Percentiles rank a stretch among this genome's conserved stretches.
Evolutionary conservation across 2,329 filamentous ascomycete species (phyloP).

Genomic region (Albifimbria verrucaria): DNA sequence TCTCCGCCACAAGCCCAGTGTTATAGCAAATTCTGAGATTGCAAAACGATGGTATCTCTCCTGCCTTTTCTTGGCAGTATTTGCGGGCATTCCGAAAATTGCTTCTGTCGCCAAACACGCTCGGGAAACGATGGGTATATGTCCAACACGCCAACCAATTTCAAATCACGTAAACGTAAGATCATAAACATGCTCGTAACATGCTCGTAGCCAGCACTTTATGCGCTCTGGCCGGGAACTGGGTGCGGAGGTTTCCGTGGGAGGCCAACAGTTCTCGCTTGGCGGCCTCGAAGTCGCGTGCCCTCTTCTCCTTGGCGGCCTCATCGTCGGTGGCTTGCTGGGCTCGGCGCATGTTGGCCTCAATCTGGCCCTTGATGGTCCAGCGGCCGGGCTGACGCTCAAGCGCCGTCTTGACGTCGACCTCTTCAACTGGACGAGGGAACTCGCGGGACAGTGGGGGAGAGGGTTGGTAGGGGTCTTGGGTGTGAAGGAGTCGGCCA

Average conservation of each 20-base stretch:
- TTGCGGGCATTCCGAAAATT: no score
- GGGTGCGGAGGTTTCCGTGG: slow-evolving; percentile 20
- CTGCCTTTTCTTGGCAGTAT: no score
- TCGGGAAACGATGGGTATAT: slow-evolving; percentile 1
- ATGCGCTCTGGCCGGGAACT: slow-evolving; percentile 3
- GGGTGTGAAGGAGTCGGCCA: slow-evolving; percentile 9
- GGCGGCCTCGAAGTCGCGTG: slow-evolving; percentile 39
- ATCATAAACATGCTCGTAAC: not conserved
- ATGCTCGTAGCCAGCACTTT: not conserved
- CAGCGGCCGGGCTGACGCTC: slow-evolving; percentile 39
- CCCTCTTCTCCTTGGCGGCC: slow-evolving; percentile 30
- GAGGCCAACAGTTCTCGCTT: slow-evolving; percentile 45
- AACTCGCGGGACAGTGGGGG: slow-evolving; percentile 32
- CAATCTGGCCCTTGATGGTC: slow-evolving; percentile 34
- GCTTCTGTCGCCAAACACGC: not conserved
- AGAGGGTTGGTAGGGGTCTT: slow-evolving; percentile 25
- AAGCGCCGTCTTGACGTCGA: slow-evolving; percentile 41
- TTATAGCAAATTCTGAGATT: not conserved
- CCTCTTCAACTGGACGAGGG: slow-evolving; percentile 35
- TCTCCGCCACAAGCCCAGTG: no score
- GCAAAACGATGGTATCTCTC: no score
- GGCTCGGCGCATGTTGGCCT: slow-evolving; percentile 25
- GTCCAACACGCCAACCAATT: not conserved
- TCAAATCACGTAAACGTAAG: not conserved
- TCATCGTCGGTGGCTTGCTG: slow-evolving; percentile 16